Percentiles rank a stretch among this genome's conserved stretches.
Conservation (phyloP, 108 stramenopile species). For the Poteriospumella lacustris region DNA sequence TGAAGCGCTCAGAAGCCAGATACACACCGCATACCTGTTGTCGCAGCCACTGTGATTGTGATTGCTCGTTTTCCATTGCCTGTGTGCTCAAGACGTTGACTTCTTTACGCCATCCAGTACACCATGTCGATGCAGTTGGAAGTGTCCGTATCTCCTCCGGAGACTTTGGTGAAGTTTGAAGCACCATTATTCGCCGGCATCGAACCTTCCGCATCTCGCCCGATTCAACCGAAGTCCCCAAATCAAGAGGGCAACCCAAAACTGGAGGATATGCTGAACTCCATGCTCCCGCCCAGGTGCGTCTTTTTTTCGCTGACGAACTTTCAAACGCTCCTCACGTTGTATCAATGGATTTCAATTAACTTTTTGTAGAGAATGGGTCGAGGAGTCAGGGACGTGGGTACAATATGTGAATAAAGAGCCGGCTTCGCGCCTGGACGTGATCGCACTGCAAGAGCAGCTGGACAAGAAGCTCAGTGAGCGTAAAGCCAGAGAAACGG, state of each 20-base stretch:
- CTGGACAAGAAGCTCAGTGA: slow-evolving; percentile 53
- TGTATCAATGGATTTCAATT: not conserved
- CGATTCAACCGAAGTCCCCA: not conserved
- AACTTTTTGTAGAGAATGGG: slow-evolving; percentile 40
- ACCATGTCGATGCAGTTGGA: no score
- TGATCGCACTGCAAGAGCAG: slow-evolving; percentile 57
- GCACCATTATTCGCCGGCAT: slow-evolving; percentile 24
- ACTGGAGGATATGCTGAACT: slow-evolving; percentile 61
- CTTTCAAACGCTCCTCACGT: not conserved
- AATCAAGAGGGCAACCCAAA: slow-evolving; percentile 30
- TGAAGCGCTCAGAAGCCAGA: no score
- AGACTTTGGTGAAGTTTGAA: slow-evolving; percentile 28
- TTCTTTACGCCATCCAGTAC: no score
- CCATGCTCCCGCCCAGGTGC: slow-evolving; percentile 57
- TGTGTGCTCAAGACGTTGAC: no score
- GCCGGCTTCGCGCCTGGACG: slow-evolving; percentile 60
- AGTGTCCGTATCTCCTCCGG: slow-evolving; percentile 18
- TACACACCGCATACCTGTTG: no score
- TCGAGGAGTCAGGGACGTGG: slow-evolving; percentile 57
- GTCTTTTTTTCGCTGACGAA: not conserved
- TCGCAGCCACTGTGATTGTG: no score
- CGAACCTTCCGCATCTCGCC: slow-evolving; percentile 3
- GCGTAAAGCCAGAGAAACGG: slow-evolving; percentile 58
- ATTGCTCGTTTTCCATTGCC: no score
- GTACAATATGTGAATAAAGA: slow-evolving; percentile 62